phyloP scores from a whole-genome alignment of 2,329 filamentous ascomycete species.

The Hypoxylon sp. region DNA sequence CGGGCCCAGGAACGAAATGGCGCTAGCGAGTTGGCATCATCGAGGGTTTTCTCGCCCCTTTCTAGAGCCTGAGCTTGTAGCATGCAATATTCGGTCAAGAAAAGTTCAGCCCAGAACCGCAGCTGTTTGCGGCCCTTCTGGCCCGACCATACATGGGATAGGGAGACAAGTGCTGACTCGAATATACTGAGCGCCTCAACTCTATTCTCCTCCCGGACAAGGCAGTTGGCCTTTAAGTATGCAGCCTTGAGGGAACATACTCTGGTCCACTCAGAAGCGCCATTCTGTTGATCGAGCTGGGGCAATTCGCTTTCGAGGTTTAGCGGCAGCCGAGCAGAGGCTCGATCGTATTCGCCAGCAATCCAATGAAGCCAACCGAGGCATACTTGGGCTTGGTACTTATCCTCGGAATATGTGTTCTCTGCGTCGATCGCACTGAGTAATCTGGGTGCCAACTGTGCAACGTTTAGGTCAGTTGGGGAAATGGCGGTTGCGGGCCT shows the following conservation, averaged over 20 bases:
- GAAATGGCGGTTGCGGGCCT: slow-evolving; percentile 58
- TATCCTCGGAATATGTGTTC: slow-evolving; percentile 64
- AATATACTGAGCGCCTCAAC: slow-evolving; percentile 75
- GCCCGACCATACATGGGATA: slow-evolving; percentile 65
- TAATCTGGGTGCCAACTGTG: slow-evolving; percentile 62
- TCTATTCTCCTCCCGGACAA: slow-evolving; percentile 62
- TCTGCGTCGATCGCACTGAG: slow-evolving; percentile 70
- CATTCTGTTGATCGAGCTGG: slow-evolving; percentile 63
- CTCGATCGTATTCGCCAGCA: slow-evolving; percentile 73
- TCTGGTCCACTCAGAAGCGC: slow-evolving; percentile 79
- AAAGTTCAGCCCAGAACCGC: slow-evolving; percentile 81
- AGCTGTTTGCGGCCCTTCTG: slow-evolving; percentile 72
- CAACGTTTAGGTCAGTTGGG: slow-evolving; percentile 59
- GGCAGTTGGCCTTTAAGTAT: slow-evolving; percentile 78
- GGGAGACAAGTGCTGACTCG: slow-evolving; percentile 71
- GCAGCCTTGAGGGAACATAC: slow-evolving; percentile 83
- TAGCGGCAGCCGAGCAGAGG: slow-evolving; percentile 71
- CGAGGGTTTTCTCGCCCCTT: slow-evolving; percentile 62
- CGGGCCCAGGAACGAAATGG: slow-evolving; percentile 75
- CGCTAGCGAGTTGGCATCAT: slow-evolving; percentile 65
- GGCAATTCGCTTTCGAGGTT: slow-evolving; percentile 68
- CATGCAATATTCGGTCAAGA: slow-evolving; percentile 80
- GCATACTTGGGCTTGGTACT: slow-evolving; percentile 84
- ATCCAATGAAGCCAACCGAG: slow-evolving; percentile 88
- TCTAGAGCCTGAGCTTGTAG: slow-evolving; percentile 71